Evolutionary conservation across 164 flowering plant species (phyloP), one percentile per base, ranked within the genome.

Genomic region (Santalum album): DNA sequence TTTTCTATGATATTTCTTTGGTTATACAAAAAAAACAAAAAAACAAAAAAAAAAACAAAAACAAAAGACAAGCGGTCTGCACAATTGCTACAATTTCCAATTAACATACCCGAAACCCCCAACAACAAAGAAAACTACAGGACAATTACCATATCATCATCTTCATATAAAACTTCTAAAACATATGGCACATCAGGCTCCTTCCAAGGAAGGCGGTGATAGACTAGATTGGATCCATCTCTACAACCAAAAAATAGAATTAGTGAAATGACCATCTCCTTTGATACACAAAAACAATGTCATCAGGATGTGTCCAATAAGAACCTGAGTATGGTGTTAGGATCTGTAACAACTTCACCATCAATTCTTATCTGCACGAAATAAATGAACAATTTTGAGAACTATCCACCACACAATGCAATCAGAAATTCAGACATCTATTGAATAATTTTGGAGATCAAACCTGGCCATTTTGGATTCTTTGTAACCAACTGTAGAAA

Each of bases 391-490:
- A 29, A 52, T 47, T 21, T 24, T 26, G 35, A 53, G 58, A 51
- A 59, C 23, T n/a, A 56, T 15, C 6, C 17, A n/a, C 16, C 20
- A 7, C 9, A 21, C 23, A 53, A 26, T 34, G 43, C 10, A 20
- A 26, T 44, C 54, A 0, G 12, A 25, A 26, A 17, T 19, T 16
- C 16, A 43, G 4, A 11, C 42, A 38, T 36, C 51, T 53, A 10
- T 12, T 2, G 2, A 26, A 1, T 19, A 23, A 43, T 3, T n/a
- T 16, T n/a, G 55, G 51, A 52, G 34, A 57, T 26, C 62, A 2
- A 32, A 90, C 97, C 95, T 90, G 97, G 53, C 77, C 86, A 57
- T 85, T 87, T 42, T 62, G 69, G 49, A 92, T 89, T 58, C 99
- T 72, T 82, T 83, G 96, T 72, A 87, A 60, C 99, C 99, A 92